Evolutionary conservation across 2,329 filamentous ascomycete species (phyloP).

Genomic region (Beauveria sp.): DNA sequence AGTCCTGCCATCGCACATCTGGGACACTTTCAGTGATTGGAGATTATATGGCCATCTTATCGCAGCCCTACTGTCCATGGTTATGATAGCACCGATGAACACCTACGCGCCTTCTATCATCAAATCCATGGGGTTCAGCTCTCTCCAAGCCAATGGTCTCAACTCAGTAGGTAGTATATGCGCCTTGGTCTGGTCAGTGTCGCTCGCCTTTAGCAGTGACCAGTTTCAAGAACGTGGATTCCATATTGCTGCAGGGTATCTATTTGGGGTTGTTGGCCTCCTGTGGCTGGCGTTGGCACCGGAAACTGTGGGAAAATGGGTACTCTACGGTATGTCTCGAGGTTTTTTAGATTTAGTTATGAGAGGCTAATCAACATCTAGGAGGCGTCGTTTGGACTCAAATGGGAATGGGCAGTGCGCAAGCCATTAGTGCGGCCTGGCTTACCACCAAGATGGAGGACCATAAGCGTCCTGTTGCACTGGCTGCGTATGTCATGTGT

Average conservation of each 20-base stretch:
- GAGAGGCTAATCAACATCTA: background rate
- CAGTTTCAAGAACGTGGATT: slow-evolving; percentile 21
- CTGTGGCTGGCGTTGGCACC: slow-evolving; percentile 23
- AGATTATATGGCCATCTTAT: slow-evolving; percentile 22
- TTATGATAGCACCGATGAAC: slow-evolving; percentile 25
- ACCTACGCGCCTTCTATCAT: slow-evolving; percentile 25
- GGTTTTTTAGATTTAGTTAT: too few relatives aligned
- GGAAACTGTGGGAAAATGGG: slow-evolving; percentile 17
- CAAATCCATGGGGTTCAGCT: slow-evolving; percentile 21
- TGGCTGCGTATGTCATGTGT: slow-evolving; percentile 25
- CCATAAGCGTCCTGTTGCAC: slow-evolving; percentile 21
- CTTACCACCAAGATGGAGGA: slow-evolving; percentile 23
- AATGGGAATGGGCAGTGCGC: slow-evolving; percentile 24
- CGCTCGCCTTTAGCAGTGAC: slow-evolving; percentile 22
- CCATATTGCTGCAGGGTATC: slow-evolving; percentile 21
- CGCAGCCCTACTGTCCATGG: slow-evolving; percentile 21
- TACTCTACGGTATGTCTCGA: slow-evolving; percentile 17
- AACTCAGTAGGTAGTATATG: slow-evolving; percentile 23
- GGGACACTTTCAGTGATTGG: slow-evolving; percentile 22
- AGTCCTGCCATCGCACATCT: slow-evolving; percentile 18
- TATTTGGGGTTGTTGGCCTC: slow-evolving; percentile 20
- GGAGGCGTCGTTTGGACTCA: slow-evolving; percentile 24
- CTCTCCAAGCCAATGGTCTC: slow-evolving; percentile 22
- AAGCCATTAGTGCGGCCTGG: slow-evolving; percentile 25
- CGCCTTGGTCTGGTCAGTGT: slow-evolving; percentile 20